Evolutionary conservation across 805 yeast species (phyloP), one percentile per base, ranked within the genome.

Genomic region (Saccharomycopsis guyanensis): DNA sequence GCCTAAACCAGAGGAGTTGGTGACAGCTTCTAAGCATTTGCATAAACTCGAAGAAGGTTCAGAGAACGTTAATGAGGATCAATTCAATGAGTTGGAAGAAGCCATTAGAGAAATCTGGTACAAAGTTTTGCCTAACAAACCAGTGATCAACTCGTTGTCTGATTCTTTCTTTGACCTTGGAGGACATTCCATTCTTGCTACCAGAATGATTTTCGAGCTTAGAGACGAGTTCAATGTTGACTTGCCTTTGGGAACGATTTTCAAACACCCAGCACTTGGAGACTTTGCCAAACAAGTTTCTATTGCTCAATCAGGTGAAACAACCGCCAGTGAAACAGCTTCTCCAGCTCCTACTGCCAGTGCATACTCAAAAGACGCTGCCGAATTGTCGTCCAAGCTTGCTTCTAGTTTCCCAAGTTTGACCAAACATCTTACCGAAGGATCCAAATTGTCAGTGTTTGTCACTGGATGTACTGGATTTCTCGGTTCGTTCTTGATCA

Each of bases 101-200:
- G 68, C 76, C 50, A 76, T 93, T 37, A 77, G 83, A 52, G 89
- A 88, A 47, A 64, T 93, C 50, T 93, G 98, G 98, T 66, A 83
- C 43, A 74, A 73, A 22, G 82, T 93, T 10, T 72, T 93, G 55
- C 97, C 97, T 37, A 83, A 79, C 55, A 75, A 78, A 53, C 96
- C 97, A 4, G 82, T 91, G 1, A 66, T 84, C 2, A 73, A 88
- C 37, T 71, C 82, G 25, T 82, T 82, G 29, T 75, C 75, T 2
- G 98, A 93, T 62, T 85, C 95, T 1, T 93, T 93, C 76, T 93
- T 93, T 59, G 99, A 93, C 60, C 69, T 94, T 44, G 99, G 99
- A 49, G 99, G 99, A 2, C 99, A 93, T 65, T 91, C 97, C 1
- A 91, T 93, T 57, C 70, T 93, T 53, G 97, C 97, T 5, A 94